phyloP scores from a whole-genome alignment of 306 rosid species.

The Crataegus laevigata region DNA sequence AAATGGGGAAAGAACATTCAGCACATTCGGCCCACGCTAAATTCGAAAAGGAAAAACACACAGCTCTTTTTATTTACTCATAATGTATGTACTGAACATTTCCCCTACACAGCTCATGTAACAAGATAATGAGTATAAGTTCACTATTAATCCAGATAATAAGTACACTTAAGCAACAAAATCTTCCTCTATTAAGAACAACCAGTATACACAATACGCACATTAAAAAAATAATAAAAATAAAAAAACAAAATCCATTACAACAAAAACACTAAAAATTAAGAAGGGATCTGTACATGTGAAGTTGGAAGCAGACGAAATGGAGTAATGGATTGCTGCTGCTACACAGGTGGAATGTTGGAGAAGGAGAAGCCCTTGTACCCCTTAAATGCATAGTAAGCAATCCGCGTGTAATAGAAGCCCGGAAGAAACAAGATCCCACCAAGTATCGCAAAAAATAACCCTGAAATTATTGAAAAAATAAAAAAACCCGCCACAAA shows the following conservation, averaged over 20 bases:
- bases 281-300: conserved; percentile 31
- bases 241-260: neutral
- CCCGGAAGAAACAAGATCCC: conserved; percentile 87
- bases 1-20: neutral
- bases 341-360: conserved; percentile 86
- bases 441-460: conserved; percentile 87
- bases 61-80: neutral
- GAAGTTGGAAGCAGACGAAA: neutral
- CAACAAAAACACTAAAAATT: neutral
- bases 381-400: conserved; percentile 95
- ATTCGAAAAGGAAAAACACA: neutral
- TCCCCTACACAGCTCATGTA: neutral
- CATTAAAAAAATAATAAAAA: neutral
- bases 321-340: neutral
- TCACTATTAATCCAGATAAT: neutral
- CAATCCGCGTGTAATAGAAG: conserved; percentile 92
- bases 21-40: neutral
- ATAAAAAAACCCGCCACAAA: neutral
- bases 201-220: neutral
- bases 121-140: neutral
- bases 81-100: neutral
- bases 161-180: neutral
- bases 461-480: conserved; percentile 40
- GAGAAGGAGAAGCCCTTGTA: conserved; percentile 95
- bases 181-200: neutral